Percentiles rank a stretch among this genome's conserved stretches.
Evolutionary conservation across 2,329 filamentous ascomycete species (phyloP).

Genomic region (Fusarium torreyae): DNA sequence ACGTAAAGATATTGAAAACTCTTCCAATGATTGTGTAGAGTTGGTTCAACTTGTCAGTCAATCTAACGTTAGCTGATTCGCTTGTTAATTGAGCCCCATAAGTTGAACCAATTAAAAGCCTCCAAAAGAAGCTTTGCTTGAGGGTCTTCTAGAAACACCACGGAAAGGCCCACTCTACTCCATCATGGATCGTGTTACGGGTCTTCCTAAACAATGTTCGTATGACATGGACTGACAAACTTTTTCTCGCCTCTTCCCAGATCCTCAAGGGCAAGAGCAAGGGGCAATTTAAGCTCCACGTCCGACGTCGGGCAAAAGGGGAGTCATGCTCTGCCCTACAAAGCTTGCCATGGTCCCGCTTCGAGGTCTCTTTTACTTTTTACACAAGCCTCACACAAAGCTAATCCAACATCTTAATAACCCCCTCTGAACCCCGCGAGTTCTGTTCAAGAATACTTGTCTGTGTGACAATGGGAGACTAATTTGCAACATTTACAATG

Average conservation of each 20-base stretch:
- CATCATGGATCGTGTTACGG: constrained; percentile 37
- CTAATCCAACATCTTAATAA: background rate
- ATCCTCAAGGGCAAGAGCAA: background rate
- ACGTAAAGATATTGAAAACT: background rate
- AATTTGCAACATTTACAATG: constrained; percentile 27
- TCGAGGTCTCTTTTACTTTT: constrained; percentile 1
- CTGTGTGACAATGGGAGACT: constrained; percentile 46
- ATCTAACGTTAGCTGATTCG: constrained; percentile 25
- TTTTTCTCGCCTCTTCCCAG: constrained; percentile 39
- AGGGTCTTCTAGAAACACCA: constrained; percentile 35
- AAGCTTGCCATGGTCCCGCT: constrained; percentile 30
- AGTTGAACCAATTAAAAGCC: constrained; percentile 8
- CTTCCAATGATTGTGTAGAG: background rate
- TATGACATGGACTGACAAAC: constrained; percentile 45
- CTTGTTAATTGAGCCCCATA: constrained; percentile 9
- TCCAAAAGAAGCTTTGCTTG: constrained; percentile 10
- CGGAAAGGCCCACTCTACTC: constrained; percentile 24
- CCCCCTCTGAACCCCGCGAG: constrained; percentile 4
- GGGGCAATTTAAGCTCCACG: constrained; percentile 12
- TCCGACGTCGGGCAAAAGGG: constrained; percentile 36
- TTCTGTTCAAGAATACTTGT: constrained; percentile 19
- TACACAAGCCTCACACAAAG: background rate
- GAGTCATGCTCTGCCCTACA: constrained; percentile 32
- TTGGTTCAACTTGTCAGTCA: background rate
- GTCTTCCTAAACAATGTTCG: constrained; percentile 17